Evolutionary conservation across 371 early-diverging fungal genomes (phyloP), one percentile per base, ranked within the genome.

Genomic region (Zopfochytrium polystomum): DNA sequence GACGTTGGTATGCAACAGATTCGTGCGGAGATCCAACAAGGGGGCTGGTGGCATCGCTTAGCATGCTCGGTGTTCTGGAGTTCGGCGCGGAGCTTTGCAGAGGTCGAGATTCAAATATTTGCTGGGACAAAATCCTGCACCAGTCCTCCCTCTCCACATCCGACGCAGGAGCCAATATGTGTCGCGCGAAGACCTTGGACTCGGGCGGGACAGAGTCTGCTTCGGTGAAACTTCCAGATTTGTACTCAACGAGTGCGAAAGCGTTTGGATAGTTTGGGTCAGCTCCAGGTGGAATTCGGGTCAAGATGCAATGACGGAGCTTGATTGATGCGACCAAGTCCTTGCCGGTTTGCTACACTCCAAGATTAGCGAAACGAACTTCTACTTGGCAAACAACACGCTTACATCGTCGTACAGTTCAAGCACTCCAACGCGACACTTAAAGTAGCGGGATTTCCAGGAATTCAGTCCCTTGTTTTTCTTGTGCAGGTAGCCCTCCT

Each of bases 141-240:
- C 94, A 95, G 15, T 83, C 80, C 63, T 93, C 92, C 43, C 93
- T 79, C 59, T 95, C 96, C 30, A 71, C 72, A 58, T 91, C 92
- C 1, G 86, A 87, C 25, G 88, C 90, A 5, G 93, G 91, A 69
- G 89, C 92, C 34, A 95, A 85, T 15, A 90, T 85, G 59, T 91
- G 91, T 4, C 85, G 77, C 30, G 72, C 72, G 0, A 81, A 67
- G 26, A 83, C 79, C 35, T 83, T 82, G n/a, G 55, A 51, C 5
- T 68, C 69, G 13, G 63, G 44, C 18, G 38, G 38, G 11, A 38
- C 38, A 38, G 18, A 11, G 11, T 38, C 11, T 11, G 38, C 7
- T 18, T 38, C 38, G 7, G 38, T 18, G 18, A 38, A 38, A 23
- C 29, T 52, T 66, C 58, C 62, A 60, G 15, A 38, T 38, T 78